Percentiles rank a stretch among this genome's conserved stretches.
phyloP scores from a whole-genome alignment of 2,329 filamentous ascomycete species.

The Diplodia scrobiculata region DNA sequence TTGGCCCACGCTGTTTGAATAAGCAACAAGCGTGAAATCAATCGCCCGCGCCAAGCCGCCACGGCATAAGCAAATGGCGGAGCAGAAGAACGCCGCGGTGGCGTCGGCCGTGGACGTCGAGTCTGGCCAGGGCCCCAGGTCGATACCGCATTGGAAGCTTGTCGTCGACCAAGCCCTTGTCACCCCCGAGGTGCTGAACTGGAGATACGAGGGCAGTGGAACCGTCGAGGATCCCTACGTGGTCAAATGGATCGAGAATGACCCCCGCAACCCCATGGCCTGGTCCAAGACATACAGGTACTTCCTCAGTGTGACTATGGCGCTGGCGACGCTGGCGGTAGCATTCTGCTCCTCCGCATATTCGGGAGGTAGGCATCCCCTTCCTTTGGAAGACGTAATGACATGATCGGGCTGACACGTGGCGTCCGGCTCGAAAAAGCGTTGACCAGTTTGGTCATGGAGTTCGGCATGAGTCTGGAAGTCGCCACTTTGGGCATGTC shows the following conservation, averaged over 20 bases:
- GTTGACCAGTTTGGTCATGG: constrained; percentile 44
- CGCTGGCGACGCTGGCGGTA: constrained; percentile 49
- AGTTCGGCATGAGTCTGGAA: constrained; percentile 46
- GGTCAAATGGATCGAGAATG: constrained; percentile 52
- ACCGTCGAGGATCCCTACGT: constrained; percentile 51
- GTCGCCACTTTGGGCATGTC: constrained; percentile 48
- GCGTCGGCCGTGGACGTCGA: constrained; percentile 22
- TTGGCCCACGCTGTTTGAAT: background rate
- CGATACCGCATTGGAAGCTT: constrained; percentile 43
- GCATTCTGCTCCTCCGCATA: constrained; percentile 50
- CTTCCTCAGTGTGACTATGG: constrained; percentile 46
- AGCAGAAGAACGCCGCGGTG: constrained; percentile 19
- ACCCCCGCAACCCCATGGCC: constrained; percentile 51
- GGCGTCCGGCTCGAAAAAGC: constrained; percentile 33
- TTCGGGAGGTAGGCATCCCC: constrained; percentile 38
- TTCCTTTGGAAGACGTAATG: background rate
- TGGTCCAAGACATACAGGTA: constrained; percentile 48
- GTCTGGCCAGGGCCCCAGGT: constrained; percentile 22
- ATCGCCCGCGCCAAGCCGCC: constrained; percentile 4
- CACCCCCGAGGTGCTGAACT: constrained; percentile 44
- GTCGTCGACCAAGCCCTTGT: constrained; percentile 44
- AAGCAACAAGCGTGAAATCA: constrained; percentile 2
- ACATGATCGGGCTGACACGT: background rate
- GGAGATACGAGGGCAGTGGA: constrained; percentile 48
- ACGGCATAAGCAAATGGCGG: background rate